Conservation (phyloP, 2,329 filamentous ascomycete species). For the Sordariomycetes sp. region DNA sequence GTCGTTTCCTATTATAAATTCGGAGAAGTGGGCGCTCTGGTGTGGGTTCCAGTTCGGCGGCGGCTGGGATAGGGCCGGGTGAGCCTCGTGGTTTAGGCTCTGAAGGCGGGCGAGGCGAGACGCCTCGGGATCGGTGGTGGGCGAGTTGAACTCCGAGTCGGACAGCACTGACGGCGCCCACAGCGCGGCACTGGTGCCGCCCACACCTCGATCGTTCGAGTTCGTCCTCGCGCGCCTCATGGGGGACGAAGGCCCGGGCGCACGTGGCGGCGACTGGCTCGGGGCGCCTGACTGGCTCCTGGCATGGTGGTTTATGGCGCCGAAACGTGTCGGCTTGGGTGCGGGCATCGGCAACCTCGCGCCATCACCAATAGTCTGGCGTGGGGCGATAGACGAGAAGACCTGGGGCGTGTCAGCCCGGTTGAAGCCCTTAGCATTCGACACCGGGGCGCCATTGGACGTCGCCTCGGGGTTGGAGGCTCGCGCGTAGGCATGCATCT, state of each 20-base stretch:
- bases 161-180: constrained; percentile 10
- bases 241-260: background rate
- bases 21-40: constrained; percentile 3
- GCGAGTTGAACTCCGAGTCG: constrained; percentile 10
- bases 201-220: constrained; percentile 5
- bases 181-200: background rate
- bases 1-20: constrained; percentile 6
- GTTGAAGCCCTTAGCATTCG: background rate
- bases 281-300: constrained; percentile 2
- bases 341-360: constrained; percentile 2
- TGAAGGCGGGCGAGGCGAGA: background rate
- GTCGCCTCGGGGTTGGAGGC: background rate
- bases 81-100: background rate
- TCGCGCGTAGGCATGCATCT: constrained; percentile 5
- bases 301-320: constrained; percentile 2
- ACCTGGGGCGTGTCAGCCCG: constrained; percentile 5
- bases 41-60: constrained; percentile 2
- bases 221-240: constrained; percentile 3
- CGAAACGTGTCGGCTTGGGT: constrained; percentile 5
- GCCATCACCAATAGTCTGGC: constrained; percentile 3
- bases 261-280: constrained; percentile 1
- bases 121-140: constrained; percentile 4
- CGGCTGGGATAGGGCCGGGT: background rate
- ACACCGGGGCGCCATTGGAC: constrained; percentile 4
- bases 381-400: background rate